Conservation (phyloP, 73 alveolate genomes). For the Symbiodinium natans region DNA sequence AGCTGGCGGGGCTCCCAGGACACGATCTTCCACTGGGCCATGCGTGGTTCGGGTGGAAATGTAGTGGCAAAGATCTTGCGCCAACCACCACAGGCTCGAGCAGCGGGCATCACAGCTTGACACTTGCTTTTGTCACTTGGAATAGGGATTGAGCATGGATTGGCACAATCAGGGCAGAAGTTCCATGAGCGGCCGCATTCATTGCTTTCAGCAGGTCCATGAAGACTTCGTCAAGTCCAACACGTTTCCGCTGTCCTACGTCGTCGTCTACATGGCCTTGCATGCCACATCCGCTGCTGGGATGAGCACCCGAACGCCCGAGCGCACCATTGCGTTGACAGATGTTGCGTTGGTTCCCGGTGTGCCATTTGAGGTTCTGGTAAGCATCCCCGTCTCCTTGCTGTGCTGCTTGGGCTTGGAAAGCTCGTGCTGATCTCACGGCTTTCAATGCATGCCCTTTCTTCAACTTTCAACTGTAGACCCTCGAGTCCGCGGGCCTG, state of each 20-base stretch:
- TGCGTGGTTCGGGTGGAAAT: background rate
- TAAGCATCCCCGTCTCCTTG: background rate
- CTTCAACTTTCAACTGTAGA: too few relatives aligned
- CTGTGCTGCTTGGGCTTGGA: background rate
- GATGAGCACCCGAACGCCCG: background rate
- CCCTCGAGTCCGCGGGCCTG: too few relatives aligned
- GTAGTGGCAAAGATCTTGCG: conserved; percentile 1
- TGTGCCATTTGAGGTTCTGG: too few relatives aligned
- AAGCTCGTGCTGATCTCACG: background rate
- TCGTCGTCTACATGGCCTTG: background rate
- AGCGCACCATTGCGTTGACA: too few relatives aligned
- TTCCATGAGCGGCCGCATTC: too few relatives aligned
- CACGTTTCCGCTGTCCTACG: background rate
- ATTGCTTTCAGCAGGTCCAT: background rate
- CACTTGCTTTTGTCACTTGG: too few relatives aligned
- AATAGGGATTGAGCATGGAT: too few relatives aligned
- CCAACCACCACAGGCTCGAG: background rate
- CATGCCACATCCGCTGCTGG: background rate
- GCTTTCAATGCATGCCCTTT: too few relatives aligned
- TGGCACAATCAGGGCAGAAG: too few relatives aligned
- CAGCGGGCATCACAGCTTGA: too few relatives aligned
- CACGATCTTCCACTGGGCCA: conserved; percentile 20
- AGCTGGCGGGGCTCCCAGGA: too few relatives aligned
- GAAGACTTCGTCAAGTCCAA: background rate
- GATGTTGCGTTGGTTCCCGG: too few relatives aligned